Conservation (phyloP, 148 eudicot species). For the Chenopodium album region DNA sequence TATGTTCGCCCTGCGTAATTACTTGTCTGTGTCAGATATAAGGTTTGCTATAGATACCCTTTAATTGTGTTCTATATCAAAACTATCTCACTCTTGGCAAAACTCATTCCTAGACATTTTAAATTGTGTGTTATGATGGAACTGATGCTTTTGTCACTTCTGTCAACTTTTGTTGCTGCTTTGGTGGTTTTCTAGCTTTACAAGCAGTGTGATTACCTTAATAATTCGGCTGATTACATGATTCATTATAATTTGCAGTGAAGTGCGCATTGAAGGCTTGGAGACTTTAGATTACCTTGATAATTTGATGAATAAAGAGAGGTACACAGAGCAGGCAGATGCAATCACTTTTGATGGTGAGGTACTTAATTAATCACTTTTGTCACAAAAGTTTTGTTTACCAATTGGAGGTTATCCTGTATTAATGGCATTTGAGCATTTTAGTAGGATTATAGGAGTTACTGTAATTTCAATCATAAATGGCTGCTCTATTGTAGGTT, state of each 20-base stretch:
- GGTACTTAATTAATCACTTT: conserved; percentile 43
- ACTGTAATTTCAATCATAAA: not conserved
- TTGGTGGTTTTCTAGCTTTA: not conserved
- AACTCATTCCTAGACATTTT: not conserved
- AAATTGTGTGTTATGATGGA: not conserved
- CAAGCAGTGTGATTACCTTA: not conserved
- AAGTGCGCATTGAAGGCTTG: conserved; percentile 90
- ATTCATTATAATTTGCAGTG: conserved; percentile 58
- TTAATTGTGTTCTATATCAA: not conserved
- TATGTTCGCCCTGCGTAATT: conserved; percentile 67
- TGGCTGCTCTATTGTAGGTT: conserved; percentile 35
- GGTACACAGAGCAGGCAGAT: conserved; percentile 90
- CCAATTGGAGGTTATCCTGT: not conserved
- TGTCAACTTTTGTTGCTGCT: not conserved
- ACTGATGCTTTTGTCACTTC: not conserved
- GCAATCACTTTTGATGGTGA: conserved; percentile 87
- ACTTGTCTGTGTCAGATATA: conserved; percentile 71
- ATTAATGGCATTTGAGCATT: not conserved
- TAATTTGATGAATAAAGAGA: conserved; percentile 48
- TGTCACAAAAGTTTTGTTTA: not conserved
- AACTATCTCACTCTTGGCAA: not conserved
- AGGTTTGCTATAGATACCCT: conserved; percentile 42
- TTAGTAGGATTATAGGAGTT: not conserved
- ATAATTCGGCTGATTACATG: conserved; percentile 23
- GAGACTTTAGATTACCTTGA: conserved; percentile 88